Percentiles rank a stretch among this genome's conserved stretches.
phyloP scores from a whole-genome alignment of 371 early-diverging fungal species.

The Mortierella sp. region DNA sequence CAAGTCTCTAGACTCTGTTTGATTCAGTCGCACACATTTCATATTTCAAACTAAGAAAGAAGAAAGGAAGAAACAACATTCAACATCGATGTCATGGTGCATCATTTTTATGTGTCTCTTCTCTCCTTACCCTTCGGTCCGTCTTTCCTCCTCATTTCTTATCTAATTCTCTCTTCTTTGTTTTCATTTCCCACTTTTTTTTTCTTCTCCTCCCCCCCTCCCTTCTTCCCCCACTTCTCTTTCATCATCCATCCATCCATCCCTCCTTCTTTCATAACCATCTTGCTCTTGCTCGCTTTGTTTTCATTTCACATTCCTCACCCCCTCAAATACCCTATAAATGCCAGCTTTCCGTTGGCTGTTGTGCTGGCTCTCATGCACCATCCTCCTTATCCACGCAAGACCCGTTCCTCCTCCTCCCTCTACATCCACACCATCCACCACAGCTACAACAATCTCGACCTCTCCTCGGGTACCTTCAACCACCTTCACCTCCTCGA shows the following conservation, averaged over 20 bases:
- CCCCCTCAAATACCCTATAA: neutral
- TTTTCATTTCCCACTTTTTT: neutral
- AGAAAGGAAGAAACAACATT: neutral
- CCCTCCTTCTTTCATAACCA: neutral
- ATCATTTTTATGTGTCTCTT: neutral
- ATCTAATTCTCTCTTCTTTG: neutral
- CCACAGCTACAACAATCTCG: neutral
- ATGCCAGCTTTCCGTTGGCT: neutral
- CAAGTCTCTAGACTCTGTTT: neutral
- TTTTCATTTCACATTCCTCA: neutral
- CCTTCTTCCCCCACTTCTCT: neutral
- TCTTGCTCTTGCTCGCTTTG: neutral
- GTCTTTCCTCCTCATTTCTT: neutral
- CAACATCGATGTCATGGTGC: constrained; percentile 7
- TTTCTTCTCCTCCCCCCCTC: neutral
- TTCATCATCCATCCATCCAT: neutral
- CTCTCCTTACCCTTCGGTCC: neutral
- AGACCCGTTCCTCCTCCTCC: neutral
- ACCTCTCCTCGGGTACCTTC: neutral
- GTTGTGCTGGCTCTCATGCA: constrained; percentile 8
- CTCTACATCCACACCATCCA: neutral
- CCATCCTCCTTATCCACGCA: neutral
- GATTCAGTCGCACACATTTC: neutral
- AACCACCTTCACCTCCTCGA: neutral
- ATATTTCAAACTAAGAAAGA: constrained; percentile 5